phyloP scores from a whole-genome alignment of 2,329 filamentous ascomycete genomes.

The Camillea tinctor region DNA sequence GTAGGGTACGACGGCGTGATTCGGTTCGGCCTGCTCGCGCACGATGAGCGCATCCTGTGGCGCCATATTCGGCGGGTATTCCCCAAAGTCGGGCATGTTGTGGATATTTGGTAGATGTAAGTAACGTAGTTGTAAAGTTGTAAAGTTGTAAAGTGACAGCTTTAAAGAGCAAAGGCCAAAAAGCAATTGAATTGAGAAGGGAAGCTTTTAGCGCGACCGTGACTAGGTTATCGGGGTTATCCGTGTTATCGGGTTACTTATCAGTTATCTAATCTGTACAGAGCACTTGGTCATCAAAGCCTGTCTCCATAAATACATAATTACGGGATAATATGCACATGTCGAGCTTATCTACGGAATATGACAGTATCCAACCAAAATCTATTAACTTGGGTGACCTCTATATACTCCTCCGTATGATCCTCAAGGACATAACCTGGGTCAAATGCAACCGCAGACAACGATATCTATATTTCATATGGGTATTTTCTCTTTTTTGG shows the following conservation, averaged over 20 bases:
- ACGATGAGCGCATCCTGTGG: slow-evolving; percentile 63
- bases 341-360: too few species aligned
- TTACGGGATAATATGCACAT: too few species aligned
- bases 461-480: neutral
- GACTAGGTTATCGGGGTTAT: too few species aligned
- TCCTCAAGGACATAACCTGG: too few species aligned
- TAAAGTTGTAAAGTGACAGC: too few species aligned
- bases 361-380: too few species aligned
- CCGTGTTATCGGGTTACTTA: too few species aligned
- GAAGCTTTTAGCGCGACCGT: neutral
- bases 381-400: too few species aligned
- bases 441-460: neutral
- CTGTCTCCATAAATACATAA: neutral
- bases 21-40: slow-evolving; percentile 52
- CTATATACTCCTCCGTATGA: too few species aligned
- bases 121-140: slow-evolving; percentile 1
- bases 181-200: too few species aligned
- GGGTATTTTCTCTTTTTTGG: slow-evolving; percentile 17
- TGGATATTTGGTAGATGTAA: neutral
- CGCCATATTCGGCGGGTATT: slow-evolving; percentile 66
- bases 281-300: neutral
- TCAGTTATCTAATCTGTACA: too few species aligned
- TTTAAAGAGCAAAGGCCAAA: too few species aligned
- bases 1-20: slow-evolving; percentile 62
- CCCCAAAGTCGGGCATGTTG: slow-evolving; percentile 59